Percentiles rank a stretch among this genome's conserved stretches.
Conservation (phyloP, 805 yeast genomes). For the Suhomyces canberraensis region DNA sequence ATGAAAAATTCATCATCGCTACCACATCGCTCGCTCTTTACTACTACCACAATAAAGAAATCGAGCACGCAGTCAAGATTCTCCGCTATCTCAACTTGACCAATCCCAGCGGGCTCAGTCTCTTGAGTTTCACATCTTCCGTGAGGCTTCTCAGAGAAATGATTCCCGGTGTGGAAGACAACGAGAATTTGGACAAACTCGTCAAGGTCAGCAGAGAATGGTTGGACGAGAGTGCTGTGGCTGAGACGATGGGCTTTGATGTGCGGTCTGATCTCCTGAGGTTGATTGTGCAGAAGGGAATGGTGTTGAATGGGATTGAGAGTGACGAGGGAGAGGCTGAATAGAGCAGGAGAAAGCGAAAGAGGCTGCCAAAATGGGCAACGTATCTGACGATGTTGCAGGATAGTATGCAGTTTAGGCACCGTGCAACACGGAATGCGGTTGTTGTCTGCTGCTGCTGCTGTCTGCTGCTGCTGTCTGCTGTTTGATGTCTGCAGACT, state of each 20-base stretch:
- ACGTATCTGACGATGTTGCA: no score
- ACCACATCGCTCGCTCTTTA: constrained; percentile 23
- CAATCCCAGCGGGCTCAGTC: constrained; percentile 18
- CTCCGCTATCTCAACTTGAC: constrained; percentile 22
- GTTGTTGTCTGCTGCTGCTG: no score
- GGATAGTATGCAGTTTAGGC: no score
- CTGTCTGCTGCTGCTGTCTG: no score
- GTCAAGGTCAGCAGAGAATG: constrained; percentile 26
- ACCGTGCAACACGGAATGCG: no score
- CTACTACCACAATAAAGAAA: constrained; percentile 18
- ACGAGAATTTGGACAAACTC: constrained; percentile 25
- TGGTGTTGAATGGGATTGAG: constrained; percentile 27
- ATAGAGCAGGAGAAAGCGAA: not conserved
- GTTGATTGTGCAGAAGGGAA: constrained; percentile 30
- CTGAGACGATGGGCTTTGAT: constrained; percentile 16
- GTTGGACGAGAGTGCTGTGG: constrained; percentile 25
- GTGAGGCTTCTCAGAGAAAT: constrained; percentile 19
- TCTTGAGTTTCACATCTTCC: constrained; percentile 33
- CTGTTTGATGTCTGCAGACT: no score
- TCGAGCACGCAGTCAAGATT: constrained; percentile 17
- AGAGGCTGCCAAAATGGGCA: no score
- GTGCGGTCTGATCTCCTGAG: constrained; percentile 28
- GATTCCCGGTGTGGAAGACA: constrained; percentile 17
- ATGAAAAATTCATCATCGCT: constrained; percentile 34
- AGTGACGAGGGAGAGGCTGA: constrained; percentile 3